Conservation (phyloP, 495 filamentous ascomycete genomes). For the Hypoxylon fuscum region DNA sequence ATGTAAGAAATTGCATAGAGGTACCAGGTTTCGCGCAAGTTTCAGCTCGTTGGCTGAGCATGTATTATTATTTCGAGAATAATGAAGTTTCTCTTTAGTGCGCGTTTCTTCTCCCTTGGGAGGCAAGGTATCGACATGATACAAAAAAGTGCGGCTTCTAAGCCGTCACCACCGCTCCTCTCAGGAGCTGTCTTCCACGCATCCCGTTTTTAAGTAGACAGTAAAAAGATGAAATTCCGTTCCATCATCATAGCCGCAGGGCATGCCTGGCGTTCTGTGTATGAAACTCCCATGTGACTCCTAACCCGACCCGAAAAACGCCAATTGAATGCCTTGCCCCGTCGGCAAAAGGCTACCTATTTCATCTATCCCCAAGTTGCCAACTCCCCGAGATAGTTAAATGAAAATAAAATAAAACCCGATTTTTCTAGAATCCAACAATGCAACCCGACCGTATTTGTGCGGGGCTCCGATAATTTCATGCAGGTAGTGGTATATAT, state of each 20-base stretch:
- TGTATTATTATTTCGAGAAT: constrained; percentile 29
- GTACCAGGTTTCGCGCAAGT: constrained; percentile 1
- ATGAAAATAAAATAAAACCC: too few relatives aligned
- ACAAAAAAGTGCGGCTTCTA: constrained; percentile 9
- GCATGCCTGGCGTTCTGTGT: constrained; percentile 8
- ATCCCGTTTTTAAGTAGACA: constrained; percentile 17
- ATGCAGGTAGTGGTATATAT: constrained; percentile 31
- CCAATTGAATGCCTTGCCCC: constrained; percentile 13
- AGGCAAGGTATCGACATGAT: constrained; percentile 29
- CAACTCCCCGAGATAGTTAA: constrained; percentile 16
- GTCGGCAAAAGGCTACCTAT: constrained; percentile 6
- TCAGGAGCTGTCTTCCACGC: constrained; percentile 1
- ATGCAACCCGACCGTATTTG: constrained; percentile 37
- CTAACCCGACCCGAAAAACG: constrained; percentile 20
- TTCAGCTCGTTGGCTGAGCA: constrained; percentile 8
- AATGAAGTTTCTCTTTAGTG: constrained; percentile 4
- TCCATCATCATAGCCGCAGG: constrained; percentile 12
- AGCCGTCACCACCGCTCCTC: constrained; percentile 12
- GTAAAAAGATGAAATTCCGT: constrained; percentile 11
- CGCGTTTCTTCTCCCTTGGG: constrained; percentile 20
- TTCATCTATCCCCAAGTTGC: constrained; percentile 31
- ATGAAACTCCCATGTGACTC: background rate
- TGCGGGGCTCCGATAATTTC: constrained; percentile 30
- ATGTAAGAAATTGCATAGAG: constrained; percentile 15
- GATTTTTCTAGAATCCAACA: constrained; percentile 27